These are phyloP conservation scores for Candida loeiensis DNA, from an alignment of 805 yeast genomes.

Conservation along the genomic window DNA sequence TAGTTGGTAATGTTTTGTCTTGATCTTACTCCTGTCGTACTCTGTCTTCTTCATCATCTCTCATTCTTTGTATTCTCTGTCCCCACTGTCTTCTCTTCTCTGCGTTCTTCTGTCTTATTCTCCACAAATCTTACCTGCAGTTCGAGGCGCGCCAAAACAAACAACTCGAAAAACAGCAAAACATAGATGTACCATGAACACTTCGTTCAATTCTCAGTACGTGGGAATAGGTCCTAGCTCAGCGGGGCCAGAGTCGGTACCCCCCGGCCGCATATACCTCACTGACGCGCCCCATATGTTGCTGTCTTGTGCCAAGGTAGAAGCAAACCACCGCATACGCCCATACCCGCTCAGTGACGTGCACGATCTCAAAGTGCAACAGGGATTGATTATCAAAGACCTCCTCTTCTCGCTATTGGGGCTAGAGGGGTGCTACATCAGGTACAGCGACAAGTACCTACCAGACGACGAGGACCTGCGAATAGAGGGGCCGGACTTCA, in stretches of 20 bases:
- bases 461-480: conserved; percentile 38
- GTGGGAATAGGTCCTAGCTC: conserved; percentile 5
- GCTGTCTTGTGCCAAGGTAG: conserved; percentile 13
- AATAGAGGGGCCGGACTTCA: conserved; percentile 70
- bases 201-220: conserved; percentile 7
- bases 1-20: too few species aligned
- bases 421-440: conserved; percentile 71
- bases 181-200: conserved; percentile 7
- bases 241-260: conserved; percentile 2
- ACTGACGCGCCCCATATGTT: conserved; percentile 14
- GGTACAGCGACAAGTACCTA: conserved; percentile 61
- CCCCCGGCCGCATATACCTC: conserved; percentile 18
- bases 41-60: neutral
- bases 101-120: neutral
- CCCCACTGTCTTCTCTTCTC: neutral
- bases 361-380: conserved; percentile 55
- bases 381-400: conserved; percentile 69
- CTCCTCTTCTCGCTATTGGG: conserved; percentile 65
- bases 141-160: conserved; percentile 2
- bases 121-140: neutral
- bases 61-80: neutral
- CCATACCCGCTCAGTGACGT: conserved; percentile 47
- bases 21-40: too few species aligned
- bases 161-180: conserved; percentile 2
- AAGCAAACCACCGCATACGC: conserved; percentile 20